A percentile compares a stretch with the other conserved stretches of the same genome.
Conservation (phyloP, 768 basidiomycete genomes). For the Cystobasidiopsis lactophilus region DNA sequence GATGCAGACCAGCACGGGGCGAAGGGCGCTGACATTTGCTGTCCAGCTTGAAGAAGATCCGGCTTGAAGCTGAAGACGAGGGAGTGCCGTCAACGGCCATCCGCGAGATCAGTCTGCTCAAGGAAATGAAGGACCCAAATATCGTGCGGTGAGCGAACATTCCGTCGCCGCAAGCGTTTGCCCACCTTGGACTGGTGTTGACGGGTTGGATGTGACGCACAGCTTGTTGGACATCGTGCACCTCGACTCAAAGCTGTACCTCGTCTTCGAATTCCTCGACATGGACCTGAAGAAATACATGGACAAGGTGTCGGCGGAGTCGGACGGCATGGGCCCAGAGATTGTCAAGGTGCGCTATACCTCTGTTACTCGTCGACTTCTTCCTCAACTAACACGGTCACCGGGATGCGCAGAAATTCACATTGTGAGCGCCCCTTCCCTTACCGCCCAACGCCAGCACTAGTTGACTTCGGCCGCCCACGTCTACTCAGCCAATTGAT, state of each 20-base stretch:
- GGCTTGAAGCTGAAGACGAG: constrained; percentile 94
- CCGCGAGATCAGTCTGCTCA: constrained; percentile 87
- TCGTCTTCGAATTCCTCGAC: constrained; percentile 94
- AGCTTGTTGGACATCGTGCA: constrained; percentile 93
- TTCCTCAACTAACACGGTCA: not conserved
- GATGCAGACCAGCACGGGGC: too few species aligned
- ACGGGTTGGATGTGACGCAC: not conserved
- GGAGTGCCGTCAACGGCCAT: constrained; percentile 97
- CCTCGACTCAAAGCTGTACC: constrained; percentile 85
- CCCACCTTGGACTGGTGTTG: not conserved
- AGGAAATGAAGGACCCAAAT: constrained; percentile 88
- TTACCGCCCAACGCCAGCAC: not conserved
- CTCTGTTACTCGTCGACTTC: not conserved
- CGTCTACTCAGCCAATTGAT: constrained; percentile 63
- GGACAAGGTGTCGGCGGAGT: constrained; percentile 53
- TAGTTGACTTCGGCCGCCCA: too few species aligned
- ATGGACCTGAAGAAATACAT: constrained; percentile 93
- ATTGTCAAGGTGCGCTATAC: constrained; percentile 37
- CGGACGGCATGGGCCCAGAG: constrained; percentile 35
- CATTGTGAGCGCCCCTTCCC: not conserved
- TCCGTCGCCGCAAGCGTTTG: not conserved
- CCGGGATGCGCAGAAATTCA: not conserved
- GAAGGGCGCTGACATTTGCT: not conserved
- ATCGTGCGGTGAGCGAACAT: constrained; percentile 48
- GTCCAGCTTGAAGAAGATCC: constrained; percentile 65